These are phyloP conservation scores for Tolypocladium cylindrosporum DNA, from an alignment of 2,329 filamentous ascomycete genomes.

Conservation along the genomic window DNA sequence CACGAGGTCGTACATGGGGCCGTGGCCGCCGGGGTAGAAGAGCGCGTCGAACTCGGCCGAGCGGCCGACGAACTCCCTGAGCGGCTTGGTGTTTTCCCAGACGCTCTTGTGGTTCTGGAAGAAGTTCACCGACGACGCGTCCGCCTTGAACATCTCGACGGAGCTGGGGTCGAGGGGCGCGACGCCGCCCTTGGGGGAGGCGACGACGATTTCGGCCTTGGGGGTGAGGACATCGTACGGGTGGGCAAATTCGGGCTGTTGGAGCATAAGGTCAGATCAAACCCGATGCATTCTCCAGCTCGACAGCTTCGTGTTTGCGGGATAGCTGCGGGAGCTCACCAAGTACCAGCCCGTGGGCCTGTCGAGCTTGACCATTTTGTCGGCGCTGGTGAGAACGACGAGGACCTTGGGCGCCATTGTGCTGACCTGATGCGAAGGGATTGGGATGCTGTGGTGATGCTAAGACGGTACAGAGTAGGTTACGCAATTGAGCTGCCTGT, in stretches of 20 bases:
- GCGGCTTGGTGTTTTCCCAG: constrained; percentile 53
- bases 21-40: constrained; percentile 49
- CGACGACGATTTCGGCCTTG: constrained; percentile 44
- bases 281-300: neutral
- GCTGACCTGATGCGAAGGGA: neutral
- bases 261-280: neutral
- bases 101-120: constrained; percentile 42
- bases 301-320: neutral
- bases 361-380: constrained; percentile 33
- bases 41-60: constrained; percentile 53
- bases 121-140: constrained; percentile 44
- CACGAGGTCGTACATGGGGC: constrained; percentile 59
- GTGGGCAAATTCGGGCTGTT: constrained; percentile 52
- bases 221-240: constrained; percentile 48
- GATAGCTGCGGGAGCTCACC: constrained; percentile 25
- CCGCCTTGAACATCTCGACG: constrained; percentile 42
- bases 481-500: neutral
- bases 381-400: constrained; percentile 58
- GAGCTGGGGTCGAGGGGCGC: constrained; percentile 52
- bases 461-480: neutral
- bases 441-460: neutral
- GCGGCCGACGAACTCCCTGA: constrained; percentile 45
- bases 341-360: constrained; percentile 62
- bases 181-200: constrained; percentile 51
- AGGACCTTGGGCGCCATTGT: constrained; percentile 52